Evolutionary conservation across 164 flowering plant species (phyloP).

Genomic region (Piper betle): DNA sequence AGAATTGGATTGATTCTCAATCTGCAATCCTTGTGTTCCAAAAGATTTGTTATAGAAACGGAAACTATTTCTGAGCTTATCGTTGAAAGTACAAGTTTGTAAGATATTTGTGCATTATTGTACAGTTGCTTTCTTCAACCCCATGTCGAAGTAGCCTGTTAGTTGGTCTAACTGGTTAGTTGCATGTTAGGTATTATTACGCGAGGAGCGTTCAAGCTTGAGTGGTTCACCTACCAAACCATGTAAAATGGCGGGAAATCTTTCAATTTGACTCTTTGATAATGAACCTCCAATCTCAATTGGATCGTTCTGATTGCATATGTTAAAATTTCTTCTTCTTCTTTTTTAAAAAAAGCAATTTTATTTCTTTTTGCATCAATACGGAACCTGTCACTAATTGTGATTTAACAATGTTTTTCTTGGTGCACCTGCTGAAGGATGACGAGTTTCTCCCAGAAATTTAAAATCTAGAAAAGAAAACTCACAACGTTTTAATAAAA

Average conservation of each 20-base stretch:
- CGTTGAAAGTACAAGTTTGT: not conserved
- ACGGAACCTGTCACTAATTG: not conserved
- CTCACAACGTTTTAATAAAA: too few species aligned
- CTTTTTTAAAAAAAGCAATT: too few species aligned
- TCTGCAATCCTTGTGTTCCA: not conserved
- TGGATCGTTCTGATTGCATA: not conserved
- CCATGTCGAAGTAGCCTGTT: not conserved
- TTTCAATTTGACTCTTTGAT: not conserved
- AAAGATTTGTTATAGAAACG: too few species aligned
- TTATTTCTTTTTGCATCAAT: not conserved
- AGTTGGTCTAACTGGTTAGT: not conserved
- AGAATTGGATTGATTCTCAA: slow-evolving; percentile 35
- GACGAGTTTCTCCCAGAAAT: not conserved
- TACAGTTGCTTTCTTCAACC: not conserved
- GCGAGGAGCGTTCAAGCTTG: not conserved
- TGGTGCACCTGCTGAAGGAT: not conserved
- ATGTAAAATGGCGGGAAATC: not conserved
- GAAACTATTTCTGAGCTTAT: not conserved
- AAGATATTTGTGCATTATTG: not conserved
- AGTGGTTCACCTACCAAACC: not conserved
- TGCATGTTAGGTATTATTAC: not conserved
- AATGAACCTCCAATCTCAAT: not conserved
- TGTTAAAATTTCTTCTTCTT: too few species aligned
- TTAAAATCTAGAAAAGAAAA: too few species aligned
- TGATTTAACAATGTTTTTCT: not conserved